Evolutionary conservation across 2,329 filamentous ascomycete genomes (phyloP), one percentile per base, ranked within the genome.

Genomic region (Geosmithia flava): DNA sequence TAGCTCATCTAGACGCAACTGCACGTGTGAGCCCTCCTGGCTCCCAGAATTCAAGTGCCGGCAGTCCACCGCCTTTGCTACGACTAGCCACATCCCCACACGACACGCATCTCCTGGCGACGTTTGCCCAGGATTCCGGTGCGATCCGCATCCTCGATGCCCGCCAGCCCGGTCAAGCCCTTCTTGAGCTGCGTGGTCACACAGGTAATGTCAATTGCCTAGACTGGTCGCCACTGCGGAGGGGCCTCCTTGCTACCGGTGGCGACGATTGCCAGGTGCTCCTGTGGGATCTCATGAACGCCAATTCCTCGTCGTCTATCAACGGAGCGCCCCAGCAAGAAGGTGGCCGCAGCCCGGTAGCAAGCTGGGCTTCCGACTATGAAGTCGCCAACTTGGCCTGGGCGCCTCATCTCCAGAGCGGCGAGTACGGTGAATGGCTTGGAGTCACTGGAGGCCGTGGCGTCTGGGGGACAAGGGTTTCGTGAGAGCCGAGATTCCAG

Each of bases 141-240:
- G 72, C 95, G 33, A 90, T 98, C 60, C 87, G 93, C 45, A 95
- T 98, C 48, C 80, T 98, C 29, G 93, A 98, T 59, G 91, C 97
- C 3, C 84, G 93, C 45, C 93, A 98, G 66, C 93, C 93, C 0
- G 93, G 93, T 6, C 93, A 96, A 65, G 93, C 93, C 2, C 76
- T 98, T 4, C 78, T 98, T 23, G 93, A 98, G 63, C 80, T 98
- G 39, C 87, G 87, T 45, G 93, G 93, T 20, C 91, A 98, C 61
- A 79, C 81, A 20, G 85, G 87, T 4, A 68, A 87, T 7, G 78
- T 98, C 49, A 97, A 95, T 67, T 93, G 86, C 58, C 85, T 97
- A 50, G 93, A 98, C 68, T 98, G 93, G 93, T 95, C 88, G 8
- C 91, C 89, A 0, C 78, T 81, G 48, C 79, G 90, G 50, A 78